These are phyloP conservation scores for Aspergillus sclerotioniger DNA, from an alignment of 495 filamentous ascomycete species.

Conservation along the genomic window DNA sequence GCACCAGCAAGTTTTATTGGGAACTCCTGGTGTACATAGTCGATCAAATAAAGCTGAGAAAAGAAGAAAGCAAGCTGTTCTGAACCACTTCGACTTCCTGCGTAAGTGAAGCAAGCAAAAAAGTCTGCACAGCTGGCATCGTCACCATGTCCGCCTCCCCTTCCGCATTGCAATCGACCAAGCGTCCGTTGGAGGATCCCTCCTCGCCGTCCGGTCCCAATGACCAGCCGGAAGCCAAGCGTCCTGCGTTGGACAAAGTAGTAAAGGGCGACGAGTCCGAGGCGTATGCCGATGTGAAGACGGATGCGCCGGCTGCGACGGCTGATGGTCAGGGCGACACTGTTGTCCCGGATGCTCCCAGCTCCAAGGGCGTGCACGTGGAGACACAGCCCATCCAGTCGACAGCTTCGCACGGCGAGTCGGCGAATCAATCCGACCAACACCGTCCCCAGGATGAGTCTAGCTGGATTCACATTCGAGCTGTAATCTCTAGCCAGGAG, in stretches of 20 bases:
- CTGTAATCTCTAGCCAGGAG: constrained; percentile 93
- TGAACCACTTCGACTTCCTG: constrained; percentile 39
- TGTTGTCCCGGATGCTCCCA: constrained; percentile 71
- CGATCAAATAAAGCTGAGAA: constrained; percentile 56
- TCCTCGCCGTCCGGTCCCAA: constrained; percentile 87
- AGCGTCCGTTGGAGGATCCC: constrained; percentile 94
- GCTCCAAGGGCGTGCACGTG: constrained; percentile 41
- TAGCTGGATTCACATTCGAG: constrained; percentile 92
- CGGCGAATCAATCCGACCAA: constrained; percentile 48
- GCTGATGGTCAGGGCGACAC: constrained; percentile 60
- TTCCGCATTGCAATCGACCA: constrained; percentile 64
- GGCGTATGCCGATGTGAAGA: constrained; percentile 51
- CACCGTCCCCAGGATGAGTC: constrained; percentile 76
- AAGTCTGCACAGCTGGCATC: constrained; percentile 24
- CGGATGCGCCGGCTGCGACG: constrained; percentile 45
- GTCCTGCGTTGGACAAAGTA: constrained; percentile 91
- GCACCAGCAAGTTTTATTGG: constrained; percentile 92
- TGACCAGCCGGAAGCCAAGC: constrained; percentile 96
- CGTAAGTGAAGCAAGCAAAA: constrained; percentile 44
- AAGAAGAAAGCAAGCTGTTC: constrained; percentile 42
- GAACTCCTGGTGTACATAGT: constrained; percentile 86
- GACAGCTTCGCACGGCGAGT: constrained; percentile 57
- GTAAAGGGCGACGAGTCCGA: constrained; percentile 58
- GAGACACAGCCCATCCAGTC: constrained; percentile 65
- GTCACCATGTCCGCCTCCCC: constrained; percentile 62